These are phyloP conservation scores for Ailanthus altissimus DNA, from an alignment of 345 rosid genomes.

Conservation along the genomic window DNA sequence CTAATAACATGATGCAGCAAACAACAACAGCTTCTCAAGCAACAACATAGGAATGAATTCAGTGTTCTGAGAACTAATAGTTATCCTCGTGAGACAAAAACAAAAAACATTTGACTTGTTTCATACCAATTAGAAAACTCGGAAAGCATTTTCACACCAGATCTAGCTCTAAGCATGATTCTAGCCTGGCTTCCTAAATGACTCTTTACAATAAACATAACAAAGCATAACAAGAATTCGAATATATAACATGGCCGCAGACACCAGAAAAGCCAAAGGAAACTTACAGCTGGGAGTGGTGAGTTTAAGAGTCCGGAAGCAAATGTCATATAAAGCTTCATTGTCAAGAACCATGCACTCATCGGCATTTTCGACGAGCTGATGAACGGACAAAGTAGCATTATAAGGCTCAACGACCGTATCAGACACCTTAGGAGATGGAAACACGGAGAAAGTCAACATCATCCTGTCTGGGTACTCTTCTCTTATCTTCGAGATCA, in stretches of 20 bases:
- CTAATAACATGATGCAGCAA: too few relatives aligned
- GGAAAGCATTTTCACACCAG: neutral
- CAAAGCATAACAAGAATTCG: too few relatives aligned
- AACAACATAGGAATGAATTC: too few relatives aligned
- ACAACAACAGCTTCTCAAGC: neutral
- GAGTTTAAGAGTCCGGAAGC: constrained; percentile 48
- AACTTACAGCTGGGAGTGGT: constrained; percentile 45
- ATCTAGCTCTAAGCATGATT: neutral
- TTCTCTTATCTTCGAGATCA: constrained; percentile 46
- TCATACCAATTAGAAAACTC: too few relatives aligned
- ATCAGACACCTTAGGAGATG: constrained; percentile 46
- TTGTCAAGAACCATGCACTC: constrained; percentile 52
- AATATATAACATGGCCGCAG: too few relatives aligned
- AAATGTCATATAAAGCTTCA: constrained; percentile 44
- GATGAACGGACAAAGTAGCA: constrained; percentile 44
- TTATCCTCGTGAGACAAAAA: too few relatives aligned
- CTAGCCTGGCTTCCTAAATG: neutral
- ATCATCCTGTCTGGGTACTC: constrained; percentile 51
- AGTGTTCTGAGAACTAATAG: too few relatives aligned
- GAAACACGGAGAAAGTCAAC: constrained; percentile 46
- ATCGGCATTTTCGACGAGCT: constrained; percentile 47
- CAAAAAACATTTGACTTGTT: too few relatives aligned
- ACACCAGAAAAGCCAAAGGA: neutral
- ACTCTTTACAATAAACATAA: too few relatives aligned
- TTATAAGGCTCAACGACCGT: constrained; percentile 51